Conservation (phyloP, 2,329 filamentous ascomycete genomes). For the Colletotrichum sp. region DNA sequence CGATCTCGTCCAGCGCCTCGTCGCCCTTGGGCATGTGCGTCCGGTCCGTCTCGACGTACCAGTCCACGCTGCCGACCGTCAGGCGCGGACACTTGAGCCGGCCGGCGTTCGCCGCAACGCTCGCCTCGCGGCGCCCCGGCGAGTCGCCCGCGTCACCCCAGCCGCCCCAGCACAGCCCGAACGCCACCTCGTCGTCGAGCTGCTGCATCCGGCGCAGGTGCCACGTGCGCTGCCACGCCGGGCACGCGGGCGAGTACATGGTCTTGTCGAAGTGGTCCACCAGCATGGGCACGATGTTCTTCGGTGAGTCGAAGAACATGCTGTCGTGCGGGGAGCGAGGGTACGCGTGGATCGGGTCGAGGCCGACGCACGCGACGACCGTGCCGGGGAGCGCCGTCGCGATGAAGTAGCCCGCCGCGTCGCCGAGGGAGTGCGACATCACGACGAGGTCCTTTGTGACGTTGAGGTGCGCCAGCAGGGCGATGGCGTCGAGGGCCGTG, state of each 20-base stretch:
- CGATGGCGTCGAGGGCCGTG: slow-evolving; percentile 3
- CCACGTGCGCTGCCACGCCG: slow-evolving; percentile 11
- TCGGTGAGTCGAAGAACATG: background rate
- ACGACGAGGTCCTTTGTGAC: background rate
- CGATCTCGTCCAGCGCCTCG: slow-evolving; percentile 4
- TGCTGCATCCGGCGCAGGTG: slow-evolving; percentile 1
- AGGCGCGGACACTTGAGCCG: slow-evolving; percentile 1
- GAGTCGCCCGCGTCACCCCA: slow-evolving; percentile 1
- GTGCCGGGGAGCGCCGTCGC: background rate
- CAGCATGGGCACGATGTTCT: background rate
- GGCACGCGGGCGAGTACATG: background rate
- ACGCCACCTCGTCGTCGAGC: background rate
- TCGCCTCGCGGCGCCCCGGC: background rate
- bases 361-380: background rate
- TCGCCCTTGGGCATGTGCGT: slow-evolving; percentile 1
- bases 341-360: slow-evolving; percentile 3
- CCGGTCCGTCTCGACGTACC: slow-evolving; percentile 1
- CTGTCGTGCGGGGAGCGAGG: background rate
- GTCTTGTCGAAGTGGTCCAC: background rate
- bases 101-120: background rate
- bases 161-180: slow-evolving; percentile 2
- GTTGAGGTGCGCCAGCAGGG: background rate
- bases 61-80: background rate
- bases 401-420: background rate
- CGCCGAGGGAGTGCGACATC: slow-evolving; percentile 1